Conservation (phyloP, 2,329 filamentous ascomycete species). For the Fusarium mangiferae region DNA sequence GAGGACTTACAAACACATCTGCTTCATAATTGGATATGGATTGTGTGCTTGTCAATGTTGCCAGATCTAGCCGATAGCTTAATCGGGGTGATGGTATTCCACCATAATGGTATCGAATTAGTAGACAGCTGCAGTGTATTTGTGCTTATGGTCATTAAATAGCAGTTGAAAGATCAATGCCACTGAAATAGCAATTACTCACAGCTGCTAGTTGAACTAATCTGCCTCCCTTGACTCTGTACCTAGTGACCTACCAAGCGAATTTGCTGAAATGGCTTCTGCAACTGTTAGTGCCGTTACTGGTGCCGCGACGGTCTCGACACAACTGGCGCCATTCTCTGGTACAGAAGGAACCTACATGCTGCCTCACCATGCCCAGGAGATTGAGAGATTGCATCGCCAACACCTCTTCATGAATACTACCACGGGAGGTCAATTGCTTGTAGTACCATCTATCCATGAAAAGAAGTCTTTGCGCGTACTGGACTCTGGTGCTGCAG, state of each 20-base stretch:
- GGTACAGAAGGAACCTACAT: neutral
- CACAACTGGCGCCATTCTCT: neutral
- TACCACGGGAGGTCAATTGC: neutral
- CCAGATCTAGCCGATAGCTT: neutral
- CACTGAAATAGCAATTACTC: neutral
- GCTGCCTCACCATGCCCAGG: neutral
- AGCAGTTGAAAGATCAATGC: rapidly evolving
- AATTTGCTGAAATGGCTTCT: neutral
- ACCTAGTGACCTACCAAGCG: neutral
- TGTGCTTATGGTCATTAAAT: neutral
- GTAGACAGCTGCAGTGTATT: no score
- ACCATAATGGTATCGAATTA: neutral
- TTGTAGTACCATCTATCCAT: neutral
- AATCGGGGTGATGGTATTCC: neutral
- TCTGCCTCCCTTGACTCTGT: neutral
- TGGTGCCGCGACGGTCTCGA: neutral
- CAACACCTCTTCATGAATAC: neutral
- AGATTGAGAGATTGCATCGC: neutral
- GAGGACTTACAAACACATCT: neutral
- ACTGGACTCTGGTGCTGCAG: neutral
- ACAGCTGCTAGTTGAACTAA: rapidly evolving
- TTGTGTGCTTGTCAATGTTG: neutral
- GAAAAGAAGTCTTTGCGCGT: neutral
- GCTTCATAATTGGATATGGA: neutral
- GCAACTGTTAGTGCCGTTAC: neutral